Percentiles rank a stretch among this genome's conserved stretches.
Evolutionary conservation across 495 filamentous ascomycete species (phyloP).

Genomic region (Amphirosellinia nigrospora): DNA sequence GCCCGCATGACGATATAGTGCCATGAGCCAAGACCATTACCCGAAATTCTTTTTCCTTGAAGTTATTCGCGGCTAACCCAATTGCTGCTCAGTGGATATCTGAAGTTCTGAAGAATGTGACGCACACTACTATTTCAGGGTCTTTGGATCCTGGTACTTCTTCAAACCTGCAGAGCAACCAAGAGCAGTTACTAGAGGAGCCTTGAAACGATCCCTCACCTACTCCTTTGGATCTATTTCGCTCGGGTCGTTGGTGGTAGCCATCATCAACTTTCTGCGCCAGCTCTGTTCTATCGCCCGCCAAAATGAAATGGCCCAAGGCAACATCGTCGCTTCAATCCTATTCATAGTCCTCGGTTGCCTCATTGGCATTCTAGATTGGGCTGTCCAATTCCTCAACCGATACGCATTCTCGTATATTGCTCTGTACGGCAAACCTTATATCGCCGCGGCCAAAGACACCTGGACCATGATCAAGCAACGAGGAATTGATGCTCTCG

Average conservation of each 20-base stretch:
- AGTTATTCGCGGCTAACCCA: background rate
- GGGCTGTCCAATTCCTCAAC: slow-evolving; percentile 80
- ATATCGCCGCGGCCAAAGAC: slow-evolving; percentile 83
- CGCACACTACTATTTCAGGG: slow-evolving; percentile 85
- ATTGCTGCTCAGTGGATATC: slow-evolving; percentile 78
- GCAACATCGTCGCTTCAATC: slow-evolving; percentile 71
- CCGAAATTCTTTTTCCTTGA: background rate
- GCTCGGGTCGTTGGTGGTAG: slow-evolving; percentile 82
- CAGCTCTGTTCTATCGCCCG: slow-evolving; percentile 78
- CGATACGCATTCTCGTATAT: slow-evolving; percentile 92
- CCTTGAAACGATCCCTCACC: slow-evolving; percentile 76
- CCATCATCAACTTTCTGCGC: slow-evolving; percentile 82
- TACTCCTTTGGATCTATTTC: slow-evolving; percentile 93
- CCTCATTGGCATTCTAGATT: slow-evolving; percentile 78
- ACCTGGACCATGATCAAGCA: slow-evolving; percentile 91
- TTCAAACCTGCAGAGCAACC: slow-evolving; percentile 68
- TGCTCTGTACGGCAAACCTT: slow-evolving; percentile 86
- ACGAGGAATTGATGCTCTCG: slow-evolving; percentile 85
- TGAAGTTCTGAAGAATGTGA: slow-evolving; percentile 89
- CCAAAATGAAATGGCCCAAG: slow-evolving; percentile 65
- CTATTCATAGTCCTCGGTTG: slow-evolving; percentile 75
- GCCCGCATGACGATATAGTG: background rate
- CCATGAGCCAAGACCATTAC: background rate
- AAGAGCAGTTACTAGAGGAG: slow-evolving; percentile 74
- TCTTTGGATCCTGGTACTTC: slow-evolving; percentile 96